A percentile compares a stretch with the other conserved stretches of the same genome.
These are phyloP conservation scores for Pyrenophora seminiperda DNA, from an alignment of 2,329 filamentous ascomycete species.

Conservation along the genomic window DNA sequence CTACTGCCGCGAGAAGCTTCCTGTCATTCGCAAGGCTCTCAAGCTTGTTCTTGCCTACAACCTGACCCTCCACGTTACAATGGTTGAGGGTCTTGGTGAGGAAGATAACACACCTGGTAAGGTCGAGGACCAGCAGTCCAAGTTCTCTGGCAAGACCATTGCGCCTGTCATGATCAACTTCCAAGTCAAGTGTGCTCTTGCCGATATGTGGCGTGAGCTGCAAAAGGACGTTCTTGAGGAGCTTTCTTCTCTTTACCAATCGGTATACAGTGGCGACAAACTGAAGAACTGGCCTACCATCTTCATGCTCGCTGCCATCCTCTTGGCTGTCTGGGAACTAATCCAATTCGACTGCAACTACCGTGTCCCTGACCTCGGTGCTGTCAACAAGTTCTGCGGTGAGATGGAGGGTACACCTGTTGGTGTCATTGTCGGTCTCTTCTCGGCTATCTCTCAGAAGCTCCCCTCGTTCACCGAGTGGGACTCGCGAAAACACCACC, in stretches of 20 bases:
- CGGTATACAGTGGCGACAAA: slow-evolving; percentile 95
- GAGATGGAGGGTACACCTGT: slow-evolving; percentile 98
- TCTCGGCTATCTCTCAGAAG: slow-evolving; percentile 98
- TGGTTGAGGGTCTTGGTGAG: slow-evolving; percentile 86
- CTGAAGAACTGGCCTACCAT: slow-evolving; percentile 99
- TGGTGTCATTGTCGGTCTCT: slow-evolving; percentile 93
- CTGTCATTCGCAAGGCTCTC: slow-evolving; percentile 90
- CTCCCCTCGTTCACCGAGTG: slow-evolving; percentile 90
- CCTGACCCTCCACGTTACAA: slow-evolving; percentile 89
- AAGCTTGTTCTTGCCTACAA: slow-evolving; percentile 97
- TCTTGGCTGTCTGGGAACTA: slow-evolving; percentile 95
- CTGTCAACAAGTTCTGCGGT: slow-evolving; percentile 90
- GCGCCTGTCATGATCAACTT: slow-evolving; percentile 99
- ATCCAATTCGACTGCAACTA: slow-evolving; percentile 99
- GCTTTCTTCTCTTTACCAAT: slow-evolving; percentile 90
- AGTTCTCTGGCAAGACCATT: slow-evolving; percentile 86
- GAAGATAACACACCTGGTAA: slow-evolving; percentile 80
- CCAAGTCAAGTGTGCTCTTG: slow-evolving; percentile 96
- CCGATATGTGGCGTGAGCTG: slow-evolving; percentile 96
- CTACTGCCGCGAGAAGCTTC: slow-evolving; percentile 84
- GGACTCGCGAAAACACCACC: slow-evolving; percentile 90
- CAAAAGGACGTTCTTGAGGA: slow-evolving; percentile 97
- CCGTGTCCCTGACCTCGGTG: slow-evolving; percentile 80
- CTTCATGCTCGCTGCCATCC: slow-evolving; percentile 93
- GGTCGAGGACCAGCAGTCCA: slow-evolving; percentile 84